Base-by-base conservation (phyloP, 371 early-diverging fungal genomes). In the Mortierella sp. region DNA sequence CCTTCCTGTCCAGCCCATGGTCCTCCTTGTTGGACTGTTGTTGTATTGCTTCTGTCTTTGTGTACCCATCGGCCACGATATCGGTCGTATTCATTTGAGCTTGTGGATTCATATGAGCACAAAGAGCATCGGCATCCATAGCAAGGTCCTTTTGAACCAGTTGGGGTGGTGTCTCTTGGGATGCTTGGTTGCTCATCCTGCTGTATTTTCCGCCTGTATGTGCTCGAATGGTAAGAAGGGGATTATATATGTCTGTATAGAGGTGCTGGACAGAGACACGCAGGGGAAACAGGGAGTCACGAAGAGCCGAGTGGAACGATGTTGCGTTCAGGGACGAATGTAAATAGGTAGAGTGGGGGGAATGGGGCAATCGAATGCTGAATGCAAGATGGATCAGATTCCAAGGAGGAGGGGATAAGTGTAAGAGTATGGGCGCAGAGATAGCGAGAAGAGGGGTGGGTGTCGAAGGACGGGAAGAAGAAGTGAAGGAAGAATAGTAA, bases 41-140 rank as follows among this genome's bases (percentile, higher is more conserved):
- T 21, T 34, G n/a, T 52, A 53, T 44, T 15, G 19, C 48, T 21
- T 21, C 27, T 62, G 44, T 42, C 17, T 37, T 58, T 55, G 52
- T 55, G 24, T 42, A 19, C 26, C 43, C 43, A 54, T 49, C 39
- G 31, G 19, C 12, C 7, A 24, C 14, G 28, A 30, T 31, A n/a
- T 19, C 21, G 21, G 17, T 43, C 43, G 46, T n/a, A n/a, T n/a
- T 47, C 37, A 41, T 56, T 19, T 39, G n/a, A 28, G 37, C 6
- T 21, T 46, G 19, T 53, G 23, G 15, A 6, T 32, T 34, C 12
- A 11, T 24, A 12, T 47, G 50, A 54, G 43, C 49, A 39, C 27
- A 27, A 17, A 52, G 43, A 34, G 23, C 14, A 12, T 7, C 37
- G 37, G 37, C 37, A 14, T 7, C 4, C 2, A 4, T 34, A 34